Evolutionary conservation across 768 basidiomycete genomes (phyloP), one percentile per base, ranked within the genome.

Genomic region (Hemileccinum impolitum): DNA sequence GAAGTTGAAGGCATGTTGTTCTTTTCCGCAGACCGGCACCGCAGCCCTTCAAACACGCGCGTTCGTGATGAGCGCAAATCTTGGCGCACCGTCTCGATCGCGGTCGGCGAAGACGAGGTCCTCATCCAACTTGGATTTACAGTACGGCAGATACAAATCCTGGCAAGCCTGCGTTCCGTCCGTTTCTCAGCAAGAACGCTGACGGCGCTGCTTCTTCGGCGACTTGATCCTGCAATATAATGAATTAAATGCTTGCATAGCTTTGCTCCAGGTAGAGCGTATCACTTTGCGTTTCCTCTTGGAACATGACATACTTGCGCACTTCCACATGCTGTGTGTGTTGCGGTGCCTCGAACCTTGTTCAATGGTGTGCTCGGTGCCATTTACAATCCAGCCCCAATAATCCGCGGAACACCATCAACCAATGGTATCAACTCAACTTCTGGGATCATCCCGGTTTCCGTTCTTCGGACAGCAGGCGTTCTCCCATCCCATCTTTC

Each of bases 81-180:
- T 61, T 31, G 61, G 54, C 50, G 30, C 13, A 51, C 50, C 19
- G 31, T 50, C 39, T 62, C 57, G 47, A 65, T 64, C 60, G n/a
- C n/a, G 19, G 44, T 48, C 26, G 39, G 35, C 51, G 37, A 53
- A 55, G 50, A 41, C 42, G 37, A 46, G 44, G 31, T 34, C 26
- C 30, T 19, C 40, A 44, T 43, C 45, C 11, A 46, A 2, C n/a
- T n/a, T n/a, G 13, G 34, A 41, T 34, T 42, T 43, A 51, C 40
- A 51, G 51, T 43, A 30, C 47, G 13, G 6, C 21, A 12, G 47
- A 42, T 49, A 32, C 48, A 39, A 48, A 48, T 51, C 28, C 25
- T n/a, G n/a, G n/a, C 34, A 37, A 37, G 25, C 18, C 11, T 9
- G 18, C 36, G 36, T 37, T 37, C 26, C 4, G 19, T 30, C 17